Conservation (phyloP, 2,329 filamentous ascomycete species). For the Juglanconis sp. region DNA sequence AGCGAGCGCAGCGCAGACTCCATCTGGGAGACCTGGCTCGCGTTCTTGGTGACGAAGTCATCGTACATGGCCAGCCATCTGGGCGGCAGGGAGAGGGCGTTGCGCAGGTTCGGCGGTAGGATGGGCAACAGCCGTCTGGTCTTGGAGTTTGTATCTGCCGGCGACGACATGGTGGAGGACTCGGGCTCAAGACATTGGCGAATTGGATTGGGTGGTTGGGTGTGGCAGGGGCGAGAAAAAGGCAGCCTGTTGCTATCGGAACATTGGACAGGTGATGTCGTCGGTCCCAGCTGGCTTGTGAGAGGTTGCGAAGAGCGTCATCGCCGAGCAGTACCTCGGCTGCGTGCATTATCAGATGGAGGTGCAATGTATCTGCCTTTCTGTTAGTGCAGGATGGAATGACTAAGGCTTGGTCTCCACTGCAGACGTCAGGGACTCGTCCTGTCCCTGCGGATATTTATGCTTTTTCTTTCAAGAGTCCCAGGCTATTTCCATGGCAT, state of each 20-base stretch:
- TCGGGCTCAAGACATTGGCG: conserved; percentile 4
- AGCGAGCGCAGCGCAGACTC: conserved; percentile 89
- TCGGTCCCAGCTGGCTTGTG: not conserved
- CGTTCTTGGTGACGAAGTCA: conserved; percentile 93
- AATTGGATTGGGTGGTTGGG: not conserved
- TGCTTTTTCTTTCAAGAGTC: no score
- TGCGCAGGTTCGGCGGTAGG: conserved; percentile 30
- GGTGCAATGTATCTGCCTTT: no score
- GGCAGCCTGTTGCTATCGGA: not conserved
- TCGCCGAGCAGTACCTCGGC: not conserved
- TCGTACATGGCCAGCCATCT: conserved; percentile 71
- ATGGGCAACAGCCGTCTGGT: conserved; percentile 12
- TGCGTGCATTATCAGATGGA: not conserved
- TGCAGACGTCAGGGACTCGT: not conserved
- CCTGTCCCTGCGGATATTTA: no score
- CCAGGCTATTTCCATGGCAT: no score
- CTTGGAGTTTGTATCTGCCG: conserved; percentile 16
- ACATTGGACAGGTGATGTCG: not conserved
- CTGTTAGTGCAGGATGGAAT: not conserved
- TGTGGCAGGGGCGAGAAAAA: not conserved
- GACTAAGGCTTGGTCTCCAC: not conserved
- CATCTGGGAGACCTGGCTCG: conserved; percentile 89
- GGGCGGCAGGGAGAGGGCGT: conserved; percentile 56
- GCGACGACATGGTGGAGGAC: conserved; percentile 14
- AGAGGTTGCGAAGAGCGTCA: not conserved